Evolutionary conservation across 192 early-diverging fungal species (phyloP), one percentile per base, ranked within the genome.

Genomic region (Phycomyces blakesleeanus): DNA sequence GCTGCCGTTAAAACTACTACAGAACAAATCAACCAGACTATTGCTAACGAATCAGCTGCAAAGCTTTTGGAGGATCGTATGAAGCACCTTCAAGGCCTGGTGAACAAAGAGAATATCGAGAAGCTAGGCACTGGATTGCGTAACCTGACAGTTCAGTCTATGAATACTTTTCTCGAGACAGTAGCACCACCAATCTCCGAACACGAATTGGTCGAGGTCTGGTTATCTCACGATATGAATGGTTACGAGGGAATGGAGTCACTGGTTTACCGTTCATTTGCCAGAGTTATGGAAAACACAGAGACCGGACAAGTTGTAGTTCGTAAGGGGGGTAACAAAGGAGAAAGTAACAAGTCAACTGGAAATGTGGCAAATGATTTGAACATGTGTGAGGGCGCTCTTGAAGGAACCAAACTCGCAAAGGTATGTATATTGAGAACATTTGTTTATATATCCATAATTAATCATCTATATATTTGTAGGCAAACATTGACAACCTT

Each of bases 181-280:
- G 78, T 85, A 39, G 83, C 79, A 6, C 83, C 83, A 6, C 81
- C 83, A 51, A 81, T 85, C 42, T 74, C 81, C 11, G 81, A 85
- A 47, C 79, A 85, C 34, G 83, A 85, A 53, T 51, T 85, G 1
- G 83, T 85, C 0, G 83, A 85, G 54, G 67, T 85, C 7, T 85
- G 83, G 83, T 47, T 85, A 34, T 68, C 77, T 1, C 80, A 83
- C 54, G 79, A 79, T 44, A 81, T 81, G 78, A 72, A 80, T 16
- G 83, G 81, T 0, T 83, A 83, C 47, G 63, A 76, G 37, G 83
- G 83, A 16, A 16, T 85, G 27, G 83, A 85, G 39, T 63, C 74
- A 5, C 38, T 85, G 4, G 79, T 83, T 6, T 75, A 85, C 64
- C 76, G 73, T 51, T 69, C 81, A 18, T 85, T 82, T 61, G 71